Evolutionary conservation across 257 asterid species (phyloP), one percentile per base, ranked within the genome.

Genomic region (Linaria vulgaris): DNA sequence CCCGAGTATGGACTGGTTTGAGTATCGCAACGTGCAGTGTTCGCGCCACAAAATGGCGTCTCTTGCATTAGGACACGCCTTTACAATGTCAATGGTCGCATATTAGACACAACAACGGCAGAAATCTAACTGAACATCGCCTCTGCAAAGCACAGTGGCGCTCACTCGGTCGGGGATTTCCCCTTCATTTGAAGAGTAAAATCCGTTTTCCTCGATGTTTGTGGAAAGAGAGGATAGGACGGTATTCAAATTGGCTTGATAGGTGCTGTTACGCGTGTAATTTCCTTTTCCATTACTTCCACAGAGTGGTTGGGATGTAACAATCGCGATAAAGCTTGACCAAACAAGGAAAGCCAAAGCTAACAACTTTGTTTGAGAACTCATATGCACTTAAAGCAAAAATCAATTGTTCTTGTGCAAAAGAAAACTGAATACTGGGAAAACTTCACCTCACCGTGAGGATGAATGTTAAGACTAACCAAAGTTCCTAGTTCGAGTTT

Each of bases 21-120:
- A 56, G 25, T 56, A 56, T 1, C 61, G 61, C 13, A 56, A 15
- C 61, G 31, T 31, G 61, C 61, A 57, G 44, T 3, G 31, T 23
- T 49, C 59, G 34, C 9, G 30, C 59, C 46, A 61, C 0, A 44
- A 0, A 0, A 15, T 3, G 0, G 66, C 55, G 20, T 21, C 53
- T n/a, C 15, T 61, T 13, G 9, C 0, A 9, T 56, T 56, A 4
- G 70, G 62, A 53, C 62, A 65, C 24, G 37, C 0, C 23, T 16
- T 27, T 41, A 43, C 6, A 0, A 66, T 37, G 1, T 25, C 15
- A 19, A 0, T 8, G 17, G 37, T 16, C 1, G 70, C 53, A 0
- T 54, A 16, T 2, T 12, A 3, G 34, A 54, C 11, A 30, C 63
- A 66, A 12, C 46, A n/a, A 1, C 63, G 47, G n/a, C 63, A 66